Conservation (phyloP, 768 basidiomycete species). For the Kwoniella europaea region DNA sequence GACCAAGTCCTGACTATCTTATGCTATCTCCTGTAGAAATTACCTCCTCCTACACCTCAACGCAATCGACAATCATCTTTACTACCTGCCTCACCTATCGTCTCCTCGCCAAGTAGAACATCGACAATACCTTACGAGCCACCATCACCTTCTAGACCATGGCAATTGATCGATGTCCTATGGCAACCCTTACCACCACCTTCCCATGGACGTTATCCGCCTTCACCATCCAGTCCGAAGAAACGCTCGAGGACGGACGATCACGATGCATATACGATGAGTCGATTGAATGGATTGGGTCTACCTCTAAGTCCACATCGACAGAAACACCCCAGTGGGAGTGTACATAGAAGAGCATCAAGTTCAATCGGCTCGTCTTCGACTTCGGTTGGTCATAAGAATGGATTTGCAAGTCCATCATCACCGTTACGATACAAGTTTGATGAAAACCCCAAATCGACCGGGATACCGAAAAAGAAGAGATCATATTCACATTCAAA, state of each 20-base stretch:
- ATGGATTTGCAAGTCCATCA: conserved; percentile 1
- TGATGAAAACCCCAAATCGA: not conserved
- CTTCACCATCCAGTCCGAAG: conserved; percentile 36
- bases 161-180: conserved; percentile 53
- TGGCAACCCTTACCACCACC: conserved; percentile 55
- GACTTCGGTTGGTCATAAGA: not conserved
- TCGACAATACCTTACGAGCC: conserved; percentile 40
- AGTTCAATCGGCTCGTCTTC: conserved; percentile 5
- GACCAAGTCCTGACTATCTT: too few relatives aligned
- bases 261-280: conserved; percentile 11
- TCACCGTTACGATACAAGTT: conserved; percentile 25
- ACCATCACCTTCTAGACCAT: conserved; percentile 49
- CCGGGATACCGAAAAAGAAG: conserved; percentile 32
- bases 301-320: conserved; percentile 11
- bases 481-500: conserved; percentile 46
- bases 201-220: conserved; percentile 27
- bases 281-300: conserved; percentile 15
- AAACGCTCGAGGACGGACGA: conserved; percentile 39
- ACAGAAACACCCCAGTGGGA: not conserved
- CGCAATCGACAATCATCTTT: conserved; percentile 22
- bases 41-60: conserved; percentile 34
- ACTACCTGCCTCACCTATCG: conserved; percentile 31
- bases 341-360: conserved; percentile 25
- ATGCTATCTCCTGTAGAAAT: conserved; percentile 12
- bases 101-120: conserved; percentile 16